Evolutionary conservation across 108 stramenopile genomes (phyloP).

Genomic region (Stephanodiscus triporus): DNA sequence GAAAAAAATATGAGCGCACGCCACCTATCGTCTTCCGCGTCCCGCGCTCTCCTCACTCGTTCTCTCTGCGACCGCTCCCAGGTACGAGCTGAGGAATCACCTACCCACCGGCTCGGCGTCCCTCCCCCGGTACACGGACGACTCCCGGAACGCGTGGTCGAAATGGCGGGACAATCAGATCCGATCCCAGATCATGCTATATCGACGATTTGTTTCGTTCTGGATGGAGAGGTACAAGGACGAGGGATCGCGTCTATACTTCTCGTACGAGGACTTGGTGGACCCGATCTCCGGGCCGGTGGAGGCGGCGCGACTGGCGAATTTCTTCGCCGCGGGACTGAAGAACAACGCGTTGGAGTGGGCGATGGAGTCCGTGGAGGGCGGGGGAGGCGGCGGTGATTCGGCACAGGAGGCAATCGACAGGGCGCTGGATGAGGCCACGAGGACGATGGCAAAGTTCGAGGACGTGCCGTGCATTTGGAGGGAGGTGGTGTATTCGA

Average conservation of each 20-base stretch:
- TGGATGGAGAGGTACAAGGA: constrained; percentile 42
- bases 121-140: constrained; percentile 7
- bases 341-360: constrained; percentile 15
- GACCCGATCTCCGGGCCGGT: constrained; percentile 15
- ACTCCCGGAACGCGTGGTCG: constrained; percentile 26
- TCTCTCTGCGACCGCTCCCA: not conserved
- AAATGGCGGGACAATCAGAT: constrained; percentile 43
- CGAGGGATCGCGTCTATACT: constrained; percentile 29
- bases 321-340: constrained; percentile 24
- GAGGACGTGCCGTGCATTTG: constrained; percentile 42
- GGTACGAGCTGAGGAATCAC: constrained; percentile 37
- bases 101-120: constrained; percentile 17
- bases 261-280: constrained; percentile 35
- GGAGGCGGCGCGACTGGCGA: constrained; percentile 25
- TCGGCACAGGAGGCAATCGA: constrained; percentile 32
- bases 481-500: constrained; percentile 28
- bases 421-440: constrained; percentile 7
- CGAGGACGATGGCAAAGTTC: constrained; percentile 3
- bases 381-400: not conserved
- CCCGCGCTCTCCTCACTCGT: not conserved
- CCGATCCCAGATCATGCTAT: constrained; percentile 23
- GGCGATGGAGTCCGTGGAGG: constrained; percentile 15
- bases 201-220: constrained; percentile 40
- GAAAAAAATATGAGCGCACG: too few relatives aligned
- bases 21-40: not conserved